These are phyloP conservation scores for Dendrocalamus sinicus DNA, from an alignment of 176 grass and related monocot species.

Conservation along the genomic window DNA sequence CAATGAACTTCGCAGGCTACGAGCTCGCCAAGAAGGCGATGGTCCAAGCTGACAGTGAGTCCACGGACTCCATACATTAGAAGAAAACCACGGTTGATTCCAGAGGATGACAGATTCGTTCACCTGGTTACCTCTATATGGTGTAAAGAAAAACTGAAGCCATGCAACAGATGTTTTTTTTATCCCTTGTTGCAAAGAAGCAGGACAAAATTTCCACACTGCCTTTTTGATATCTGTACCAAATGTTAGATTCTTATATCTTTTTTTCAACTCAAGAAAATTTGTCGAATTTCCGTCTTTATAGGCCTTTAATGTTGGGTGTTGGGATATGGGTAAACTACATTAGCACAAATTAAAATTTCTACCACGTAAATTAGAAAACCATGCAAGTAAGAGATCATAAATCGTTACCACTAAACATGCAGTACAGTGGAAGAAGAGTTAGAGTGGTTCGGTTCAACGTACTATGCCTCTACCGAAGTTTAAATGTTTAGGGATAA, in stretches of 20 bases:
- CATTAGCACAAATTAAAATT: no score
- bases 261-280: background rate
- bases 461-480: no score
- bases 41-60: conserved; percentile 53
- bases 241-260: background rate
- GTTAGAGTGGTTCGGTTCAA: no score
- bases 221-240: background rate
- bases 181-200: conserved; percentile 21
- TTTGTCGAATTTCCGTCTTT: background rate
- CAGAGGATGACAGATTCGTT: conserved; percentile 18
- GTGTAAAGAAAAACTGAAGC: conserved; percentile 31
- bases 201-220: background rate
- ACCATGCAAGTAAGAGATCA: no score
- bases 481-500: no score
- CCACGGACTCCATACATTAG: conserved; percentile 17
- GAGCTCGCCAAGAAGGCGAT: conserved; percentile 95
- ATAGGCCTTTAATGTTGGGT: conserved; percentile 12
- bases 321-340: no score
- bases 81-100: conserved; percentile 35
- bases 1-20: conserved; percentile 98
- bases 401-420: background rate
- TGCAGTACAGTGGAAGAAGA: no score
- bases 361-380: no score
- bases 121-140: background rate
- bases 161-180: conserved; percentile 12